These are phyloP conservation scores for Chionographis japonica DNA, from an alignment of 106 monocot species.

Conservation along the genomic window DNA sequence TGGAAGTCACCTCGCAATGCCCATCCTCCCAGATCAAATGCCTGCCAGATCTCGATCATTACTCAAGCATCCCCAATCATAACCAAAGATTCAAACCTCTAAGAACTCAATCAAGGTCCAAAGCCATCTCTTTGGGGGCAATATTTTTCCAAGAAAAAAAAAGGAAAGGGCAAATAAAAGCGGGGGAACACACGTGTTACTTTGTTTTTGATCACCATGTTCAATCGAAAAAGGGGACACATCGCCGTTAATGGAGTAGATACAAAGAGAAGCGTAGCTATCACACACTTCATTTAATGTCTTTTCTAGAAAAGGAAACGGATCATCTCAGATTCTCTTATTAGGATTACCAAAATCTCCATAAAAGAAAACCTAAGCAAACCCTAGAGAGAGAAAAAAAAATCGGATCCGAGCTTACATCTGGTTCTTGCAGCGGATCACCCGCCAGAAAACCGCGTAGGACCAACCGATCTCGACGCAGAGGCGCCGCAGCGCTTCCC, in stretches of 20 bases:
- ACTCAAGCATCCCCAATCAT: not conserved
- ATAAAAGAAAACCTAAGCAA: too few relatives aligned
- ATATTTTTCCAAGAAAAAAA: not conserved
- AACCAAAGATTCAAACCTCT: not conserved
- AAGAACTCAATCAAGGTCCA: constrained; percentile 1
- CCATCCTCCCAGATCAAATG: constrained; percentile 77
- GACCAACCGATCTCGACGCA: constrained; percentile 82
- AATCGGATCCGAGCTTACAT: constrained; percentile 30
- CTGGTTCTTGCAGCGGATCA: constrained; percentile 23
- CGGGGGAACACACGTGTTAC: too few relatives aligned
- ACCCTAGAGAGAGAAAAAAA: too few relatives aligned
- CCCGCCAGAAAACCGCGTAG: constrained; percentile 79
- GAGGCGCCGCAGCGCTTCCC: constrained; percentile 48
- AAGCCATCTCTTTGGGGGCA: not conserved
- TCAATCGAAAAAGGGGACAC: too few relatives aligned
- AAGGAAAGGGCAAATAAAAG: not conserved
- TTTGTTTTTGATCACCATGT: too few relatives aligned
- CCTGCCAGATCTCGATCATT: constrained; percentile 23
- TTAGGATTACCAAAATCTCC: too few relatives aligned
- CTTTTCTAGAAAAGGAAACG: too few relatives aligned
- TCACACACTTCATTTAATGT: not conserved
- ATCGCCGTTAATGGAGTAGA: not conserved
- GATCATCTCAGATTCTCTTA: too few relatives aligned
- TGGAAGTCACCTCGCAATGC: constrained; percentile 15
- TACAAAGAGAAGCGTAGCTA: not conserved